These are phyloP conservation scores for Dacryopinax primogenitus DNA, from an alignment of 768 basidiomycete genomes.

Conservation along the genomic window DNA sequence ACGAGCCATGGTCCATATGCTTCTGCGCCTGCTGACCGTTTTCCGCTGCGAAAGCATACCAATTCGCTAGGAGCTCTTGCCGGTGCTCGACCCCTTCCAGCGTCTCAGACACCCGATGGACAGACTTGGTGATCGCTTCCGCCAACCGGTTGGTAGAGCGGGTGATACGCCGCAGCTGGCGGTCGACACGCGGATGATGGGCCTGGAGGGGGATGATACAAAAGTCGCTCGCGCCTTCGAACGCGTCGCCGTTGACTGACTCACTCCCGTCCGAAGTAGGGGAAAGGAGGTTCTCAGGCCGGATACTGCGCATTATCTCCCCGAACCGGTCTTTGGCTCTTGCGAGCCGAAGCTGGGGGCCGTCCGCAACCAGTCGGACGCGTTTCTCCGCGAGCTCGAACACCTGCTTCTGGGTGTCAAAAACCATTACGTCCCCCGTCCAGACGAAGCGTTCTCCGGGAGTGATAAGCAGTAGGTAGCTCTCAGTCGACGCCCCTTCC, in stretches of 20 bases:
- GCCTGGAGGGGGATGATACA: slow-evolving; percentile 72
- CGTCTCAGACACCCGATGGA: slow-evolving; percentile 67
- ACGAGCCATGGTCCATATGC: slow-evolving; percentile 62
- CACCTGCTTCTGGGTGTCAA: slow-evolving; percentile 63
- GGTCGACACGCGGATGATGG: slow-evolving; percentile 78
- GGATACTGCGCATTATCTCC: slow-evolving; percentile 37
- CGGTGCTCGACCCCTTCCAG: slow-evolving; percentile 47
- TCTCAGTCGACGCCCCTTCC: slow-evolving; percentile 17
- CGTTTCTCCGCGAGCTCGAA: slow-evolving; percentile 73
- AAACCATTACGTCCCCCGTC: slow-evolving; percentile 75
- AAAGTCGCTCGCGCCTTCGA: slow-evolving; percentile 17
- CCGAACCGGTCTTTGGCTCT: slow-evolving; percentile 65
- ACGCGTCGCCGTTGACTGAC: slow-evolving; percentile 12
- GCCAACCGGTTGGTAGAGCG: slow-evolving; percentile 80
- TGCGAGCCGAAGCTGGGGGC: slow-evolving; percentile 60
- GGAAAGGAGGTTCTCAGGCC: background rate
- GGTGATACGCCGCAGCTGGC: slow-evolving; percentile 80
- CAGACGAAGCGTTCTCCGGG: slow-evolving; percentile 79
- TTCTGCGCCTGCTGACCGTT: slow-evolving; percentile 83
- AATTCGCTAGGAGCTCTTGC: slow-evolving; percentile 82
- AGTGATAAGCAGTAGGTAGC: slow-evolving; percentile 76
- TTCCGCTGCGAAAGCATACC: slow-evolving; percentile 94
- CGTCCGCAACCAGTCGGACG: slow-evolving; percentile 86
- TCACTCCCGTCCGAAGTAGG: background rate
- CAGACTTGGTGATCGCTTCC: slow-evolving; percentile 84